These are phyloP conservation scores for Aspergillus heteromorphus DNA, from an alignment of 495 filamentous ascomycete genomes.

Conservation along the genomic window DNA sequence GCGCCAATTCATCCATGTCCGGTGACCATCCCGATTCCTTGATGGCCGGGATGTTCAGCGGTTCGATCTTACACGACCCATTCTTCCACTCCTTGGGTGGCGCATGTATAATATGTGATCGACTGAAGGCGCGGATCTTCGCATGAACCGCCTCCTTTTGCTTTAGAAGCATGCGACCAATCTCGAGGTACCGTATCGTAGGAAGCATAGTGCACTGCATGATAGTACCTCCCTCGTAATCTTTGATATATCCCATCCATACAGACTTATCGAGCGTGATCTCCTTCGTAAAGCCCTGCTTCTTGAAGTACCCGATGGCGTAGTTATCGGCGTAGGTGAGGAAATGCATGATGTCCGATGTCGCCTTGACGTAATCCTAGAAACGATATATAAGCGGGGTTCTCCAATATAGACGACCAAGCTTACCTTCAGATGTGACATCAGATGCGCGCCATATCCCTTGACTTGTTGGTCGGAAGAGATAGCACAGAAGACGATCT, in stretches of 20 bases:
- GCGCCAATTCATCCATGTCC: constrained; percentile 94
- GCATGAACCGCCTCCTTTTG: constrained; percentile 92
- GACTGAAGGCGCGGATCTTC: constrained; percentile 89
- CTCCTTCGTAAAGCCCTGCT: constrained; percentile 98
- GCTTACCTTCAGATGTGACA: constrained; percentile 83
- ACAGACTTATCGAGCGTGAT: constrained; percentile 84
- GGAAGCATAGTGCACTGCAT: constrained; percentile 99
- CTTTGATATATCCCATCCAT: constrained; percentile 99
- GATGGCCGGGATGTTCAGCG: constrained; percentile 75
- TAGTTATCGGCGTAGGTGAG: constrained; percentile 99
- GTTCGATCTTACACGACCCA: constrained; percentile 64
- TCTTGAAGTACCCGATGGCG: constrained; percentile 98
- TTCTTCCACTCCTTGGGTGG: constrained; percentile 84
- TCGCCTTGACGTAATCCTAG: constrained; percentile 93
- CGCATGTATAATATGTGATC: constrained; percentile 79
- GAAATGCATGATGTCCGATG: constrained; percentile 95
- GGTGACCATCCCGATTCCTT: constrained; percentile 89
- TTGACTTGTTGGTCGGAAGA: constrained; percentile 98
- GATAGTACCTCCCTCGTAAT: constrained; percentile 97
- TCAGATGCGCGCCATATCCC: constrained; percentile 94
- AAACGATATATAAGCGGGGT: constrained; percentile 11
- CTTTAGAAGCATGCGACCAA: constrained; percentile 91
- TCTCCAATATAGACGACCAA: neutral
- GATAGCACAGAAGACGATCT: constrained; percentile 98
- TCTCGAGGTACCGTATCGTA: constrained; percentile 87